A percentile compares a stretch with the other conserved stretches of the same genome.
phyloP scores from a whole-genome alignment of 2,329 filamentous ascomycete genomes.

The Colletotrichum chlorophyti region DNA sequence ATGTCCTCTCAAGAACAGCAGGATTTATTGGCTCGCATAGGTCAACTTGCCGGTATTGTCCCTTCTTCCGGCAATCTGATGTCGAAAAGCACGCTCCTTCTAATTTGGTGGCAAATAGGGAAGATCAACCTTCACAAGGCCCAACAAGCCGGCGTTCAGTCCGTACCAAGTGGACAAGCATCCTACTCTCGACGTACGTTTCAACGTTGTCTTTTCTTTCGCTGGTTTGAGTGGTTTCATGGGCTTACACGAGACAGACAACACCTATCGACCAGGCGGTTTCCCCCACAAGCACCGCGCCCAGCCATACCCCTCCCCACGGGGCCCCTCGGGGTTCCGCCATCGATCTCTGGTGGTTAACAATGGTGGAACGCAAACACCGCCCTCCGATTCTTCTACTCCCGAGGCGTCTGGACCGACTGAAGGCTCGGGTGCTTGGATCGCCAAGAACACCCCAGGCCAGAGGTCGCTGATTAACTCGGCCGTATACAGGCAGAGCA shows the following conservation, averaged over 20 bases:
- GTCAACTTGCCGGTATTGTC: slow-evolving; percentile 54
- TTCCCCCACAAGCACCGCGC: slow-evolving; percentile 31
- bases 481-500: slow-evolving; percentile 77
- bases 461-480: slow-evolving; percentile 86
- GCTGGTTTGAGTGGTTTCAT: no score
- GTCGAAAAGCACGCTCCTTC: slow-evolving; percentile 26
- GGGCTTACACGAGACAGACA: slow-evolving; percentile 35
- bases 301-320: slow-evolving; percentile 42
- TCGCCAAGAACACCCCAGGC: slow-evolving; percentile 72
- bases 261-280: slow-evolving; percentile 39
- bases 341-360: slow-evolving; percentile 72
- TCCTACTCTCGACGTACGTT: slow-evolving; percentile 45
- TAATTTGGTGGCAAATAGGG: slow-evolving; percentile 51
- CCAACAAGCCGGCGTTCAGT: slow-evolving; percentile 54
- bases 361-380: slow-evolving; percentile 34
- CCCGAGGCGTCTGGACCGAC: slow-evolving; percentile 37
- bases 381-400: slow-evolving; percentile 32
- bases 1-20: slow-evolving; percentile 51
- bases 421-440: slow-evolving; percentile 60
- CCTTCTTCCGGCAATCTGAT: background rate
- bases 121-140: slow-evolving; percentile 84
- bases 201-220: background rate
- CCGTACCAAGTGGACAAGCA: slow-evolving; percentile 36
- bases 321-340: slow-evolving; percentile 30
- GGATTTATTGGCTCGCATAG: slow-evolving; percentile 61